Evolutionary conservation across 192 early-diverging fungal species (phyloP).

Genomic region (Lobosporangium transversale): DNA sequence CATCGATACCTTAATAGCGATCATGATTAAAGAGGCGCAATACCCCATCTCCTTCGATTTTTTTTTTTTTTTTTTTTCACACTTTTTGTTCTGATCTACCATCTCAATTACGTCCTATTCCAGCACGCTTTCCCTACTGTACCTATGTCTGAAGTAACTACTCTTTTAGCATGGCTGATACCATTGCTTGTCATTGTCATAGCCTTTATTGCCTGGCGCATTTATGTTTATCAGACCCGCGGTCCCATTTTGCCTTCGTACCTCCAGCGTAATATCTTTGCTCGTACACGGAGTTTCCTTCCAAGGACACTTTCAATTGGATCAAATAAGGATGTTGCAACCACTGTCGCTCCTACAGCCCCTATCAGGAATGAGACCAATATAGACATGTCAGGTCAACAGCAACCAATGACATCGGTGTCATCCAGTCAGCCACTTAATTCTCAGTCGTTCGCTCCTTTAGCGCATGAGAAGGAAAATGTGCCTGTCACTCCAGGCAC

Average conservation of each 20-base stretch:
- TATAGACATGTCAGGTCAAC: slow-evolving; percentile 10
- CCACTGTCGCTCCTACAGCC: neutral
- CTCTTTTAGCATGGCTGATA: slow-evolving; percentile 38
- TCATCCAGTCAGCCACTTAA: neutral
- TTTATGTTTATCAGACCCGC: slow-evolving; percentile 31
- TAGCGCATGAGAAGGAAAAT: neutral
- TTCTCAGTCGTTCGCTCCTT: neutral
- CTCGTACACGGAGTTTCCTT: slow-evolving; percentile 24
- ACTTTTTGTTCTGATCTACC: too few relatives aligned
- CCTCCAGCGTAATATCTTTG: slow-evolving; percentile 44
- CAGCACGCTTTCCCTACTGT: too few relatives aligned
- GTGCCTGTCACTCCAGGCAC: slow-evolving; percentile 1
- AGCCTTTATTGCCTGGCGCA: slow-evolving; percentile 22
- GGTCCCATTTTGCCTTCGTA: slow-evolving; percentile 23
- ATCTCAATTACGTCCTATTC: too few relatives aligned
- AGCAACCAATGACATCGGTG: slow-evolving; percentile 8
- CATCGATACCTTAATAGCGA: too few relatives aligned
- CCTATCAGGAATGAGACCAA: slow-evolving; percentile 21
- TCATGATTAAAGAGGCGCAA: too few relatives aligned
- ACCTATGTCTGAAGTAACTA: slow-evolving; percentile 36
- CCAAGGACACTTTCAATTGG: slow-evolving; percentile 20
- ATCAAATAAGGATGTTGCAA: slow-evolving; percentile 4
- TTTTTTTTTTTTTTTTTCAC: too few relatives aligned
- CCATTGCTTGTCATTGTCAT: slow-evolving; percentile 13
- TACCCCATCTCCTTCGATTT: too few relatives aligned